These are phyloP conservation scores for Aspergillus awamori DNA, from an alignment of 2,329 filamentous ascomycete species.

Conservation along the genomic window DNA sequence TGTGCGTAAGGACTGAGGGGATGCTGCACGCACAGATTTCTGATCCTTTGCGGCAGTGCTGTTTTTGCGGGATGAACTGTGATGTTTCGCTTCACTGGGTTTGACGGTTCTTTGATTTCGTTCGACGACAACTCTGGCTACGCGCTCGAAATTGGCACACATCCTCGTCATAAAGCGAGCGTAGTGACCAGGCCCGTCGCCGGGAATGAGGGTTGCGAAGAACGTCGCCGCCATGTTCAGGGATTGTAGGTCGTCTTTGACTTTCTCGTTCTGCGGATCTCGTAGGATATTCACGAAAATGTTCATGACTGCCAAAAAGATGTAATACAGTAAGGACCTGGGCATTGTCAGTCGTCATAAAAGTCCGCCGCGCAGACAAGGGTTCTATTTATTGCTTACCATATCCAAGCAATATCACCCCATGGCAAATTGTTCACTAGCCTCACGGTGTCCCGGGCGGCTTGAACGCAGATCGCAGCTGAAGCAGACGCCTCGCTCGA, in stretches of 20 bases:
- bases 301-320: constrained; percentile 87
- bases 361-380: not conserved
- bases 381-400: constrained; percentile 59
- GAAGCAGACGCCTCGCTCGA: constrained; percentile 89
- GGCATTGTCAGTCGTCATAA: constrained; percentile 9
- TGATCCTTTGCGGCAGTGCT: not conserved
- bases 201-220: constrained; percentile 75
- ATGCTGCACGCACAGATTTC: not conserved
- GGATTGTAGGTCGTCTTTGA: constrained; percentile 78
- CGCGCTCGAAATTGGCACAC: constrained; percentile 88
- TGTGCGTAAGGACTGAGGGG: constrained; percentile 22
- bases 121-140: constrained; percentile 82
- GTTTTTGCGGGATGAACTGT: constrained; percentile 22
- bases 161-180: constrained; percentile 89
- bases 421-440: constrained; percentile 92
- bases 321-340: constrained; percentile 87
- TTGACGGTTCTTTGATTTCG: constrained; percentile 74
- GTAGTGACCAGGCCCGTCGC: constrained; percentile 77
- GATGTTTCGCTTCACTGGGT: constrained; percentile 32
- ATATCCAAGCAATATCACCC: constrained; percentile 89
- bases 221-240: constrained; percentile 91
- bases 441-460: constrained; percentile 85
- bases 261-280: constrained; percentile 80
- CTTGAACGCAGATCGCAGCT: constrained; percentile 81
- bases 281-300: constrained; percentile 92